Evolutionary conservation across 208 protist species (phyloP).

Genomic region (Trypanosoma avium): DNA sequence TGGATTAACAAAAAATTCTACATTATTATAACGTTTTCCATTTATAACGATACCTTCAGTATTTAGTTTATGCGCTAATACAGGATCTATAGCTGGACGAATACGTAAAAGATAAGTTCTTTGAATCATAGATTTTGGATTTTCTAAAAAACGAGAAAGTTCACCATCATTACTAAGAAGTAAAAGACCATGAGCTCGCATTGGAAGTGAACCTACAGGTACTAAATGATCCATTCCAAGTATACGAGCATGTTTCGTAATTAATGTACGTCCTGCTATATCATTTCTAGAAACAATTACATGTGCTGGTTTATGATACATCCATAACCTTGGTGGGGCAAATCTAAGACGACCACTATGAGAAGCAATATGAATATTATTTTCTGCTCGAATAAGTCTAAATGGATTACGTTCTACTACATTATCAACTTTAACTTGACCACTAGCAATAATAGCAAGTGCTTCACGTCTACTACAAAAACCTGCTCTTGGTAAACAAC

Average conservation of each 20-base stretch:
- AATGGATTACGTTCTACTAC: conserved; percentile 87
- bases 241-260: conserved; percentile 79
- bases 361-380: conserved; percentile 73
- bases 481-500: conserved; percentile 71
- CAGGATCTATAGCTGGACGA: conserved; percentile 76
- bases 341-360: conserved; percentile 76
- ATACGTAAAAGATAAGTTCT: conserved; percentile 86
- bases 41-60: conserved; percentile 83
- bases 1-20: conserved; percentile 85
- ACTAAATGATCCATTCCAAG: conserved; percentile 88
- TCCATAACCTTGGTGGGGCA: conserved; percentile 79
- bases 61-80: conserved; percentile 86
- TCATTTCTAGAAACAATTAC: conserved; percentile 87
- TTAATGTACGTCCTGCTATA: conserved; percentile 62
- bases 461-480: conserved; percentile 85
- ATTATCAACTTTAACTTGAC: conserved; percentile 84
- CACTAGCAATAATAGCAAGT: conserved; percentile 62
- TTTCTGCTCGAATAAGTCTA: conserved; percentile 63
- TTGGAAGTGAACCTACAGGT: conserved; percentile 83
- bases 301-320: conserved; percentile 89
- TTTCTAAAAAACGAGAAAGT: conserved; percentile 77
- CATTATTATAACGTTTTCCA: conserved; percentile 50
- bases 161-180: conserved; percentile 91
- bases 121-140: conserved; percentile 77
- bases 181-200: conserved; percentile 79